A percentile compares a stretch with the other conserved stretches of the same genome.
Evolutionary conservation across 140 eudicot genomes (phyloP).

Genomic region (Anethum foeniculum): DNA sequence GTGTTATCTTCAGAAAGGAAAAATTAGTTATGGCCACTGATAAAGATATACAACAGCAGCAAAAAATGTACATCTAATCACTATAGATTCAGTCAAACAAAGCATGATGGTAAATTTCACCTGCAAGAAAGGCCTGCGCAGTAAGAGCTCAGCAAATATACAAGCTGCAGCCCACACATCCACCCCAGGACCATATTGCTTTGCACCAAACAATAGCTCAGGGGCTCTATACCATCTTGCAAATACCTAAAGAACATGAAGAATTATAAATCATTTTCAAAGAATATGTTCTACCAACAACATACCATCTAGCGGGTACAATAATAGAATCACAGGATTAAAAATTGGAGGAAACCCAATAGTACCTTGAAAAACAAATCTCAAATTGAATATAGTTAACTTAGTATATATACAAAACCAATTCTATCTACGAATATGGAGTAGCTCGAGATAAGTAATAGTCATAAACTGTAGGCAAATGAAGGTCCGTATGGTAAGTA

Average conservation of each 20-base stretch:
- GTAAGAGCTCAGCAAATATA: slow-evolving; percentile 87
- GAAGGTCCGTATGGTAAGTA: background rate
- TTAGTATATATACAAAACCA: background rate
- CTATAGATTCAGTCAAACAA: background rate
- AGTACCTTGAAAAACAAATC: background rate
- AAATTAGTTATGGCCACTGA: background rate
- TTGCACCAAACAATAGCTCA: slow-evolving; percentile 91
- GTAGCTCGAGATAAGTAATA: background rate
- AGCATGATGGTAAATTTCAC: slow-evolving; percentile 23
- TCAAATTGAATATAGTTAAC: background rate
- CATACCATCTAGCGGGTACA: background rate
- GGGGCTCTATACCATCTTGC: slow-evolving; percentile 99
- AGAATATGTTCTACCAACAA: background rate
- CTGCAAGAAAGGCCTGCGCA: slow-evolving; percentile 92
- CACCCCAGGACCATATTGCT: slow-evolving; percentile 94
- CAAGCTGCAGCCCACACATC: slow-evolving; percentile 99
- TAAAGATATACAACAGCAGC: background rate
- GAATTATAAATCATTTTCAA: background rate
- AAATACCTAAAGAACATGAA: slow-evolving; percentile 48
- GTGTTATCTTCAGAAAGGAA: background rate
- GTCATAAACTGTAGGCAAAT: background rate
- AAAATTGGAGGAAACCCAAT: no score
- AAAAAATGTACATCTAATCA: background rate
- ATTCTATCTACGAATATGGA: background rate
- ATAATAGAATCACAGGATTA: background rate